Evolutionary conservation across 345 rosid genomes (phyloP).

Genomic region (Mallotus nudiflorus): DNA sequence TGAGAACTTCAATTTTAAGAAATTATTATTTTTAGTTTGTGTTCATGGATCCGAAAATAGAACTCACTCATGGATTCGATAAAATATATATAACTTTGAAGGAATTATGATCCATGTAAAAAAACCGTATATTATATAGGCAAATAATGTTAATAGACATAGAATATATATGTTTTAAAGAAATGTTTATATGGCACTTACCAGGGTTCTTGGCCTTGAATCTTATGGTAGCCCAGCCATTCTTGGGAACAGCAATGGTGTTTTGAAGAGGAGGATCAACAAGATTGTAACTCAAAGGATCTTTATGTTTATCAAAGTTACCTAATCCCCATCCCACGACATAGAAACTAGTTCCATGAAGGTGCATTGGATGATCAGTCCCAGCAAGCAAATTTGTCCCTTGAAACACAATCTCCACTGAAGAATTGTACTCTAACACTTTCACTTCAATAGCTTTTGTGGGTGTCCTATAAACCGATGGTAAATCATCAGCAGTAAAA

Average conservation of each 20-base stretch:
- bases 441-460: constrained; percentile 32
- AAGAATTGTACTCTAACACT: constrained; percentile 42
- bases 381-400: constrained; percentile 51
- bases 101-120: too few species aligned
- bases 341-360: constrained; percentile 73
- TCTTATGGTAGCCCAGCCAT: constrained; percentile 75
- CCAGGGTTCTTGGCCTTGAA: constrained; percentile 71
- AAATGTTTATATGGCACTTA: not conserved
- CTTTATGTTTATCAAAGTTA: constrained; percentile 44
- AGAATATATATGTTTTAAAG: too few species aligned
- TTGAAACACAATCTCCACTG: constrained; percentile 61
- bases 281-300: constrained; percentile 50
- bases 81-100: too few species aligned
- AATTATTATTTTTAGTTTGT: too few species aligned
- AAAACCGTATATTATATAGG: too few species aligned
- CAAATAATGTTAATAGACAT: too few species aligned
- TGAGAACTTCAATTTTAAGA: too few species aligned
- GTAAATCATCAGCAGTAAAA: constrained; percentile 1
- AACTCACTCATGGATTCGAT: too few species aligned
- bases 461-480: not conserved
- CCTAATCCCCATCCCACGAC: constrained; percentile 67
- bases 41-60: too few species aligned
- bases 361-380: constrained; percentile 70
- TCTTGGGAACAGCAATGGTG: constrained; percentile 58
- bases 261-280: constrained; percentile 69